A percentile compares a stretch with the other conserved stretches of the same genome.
Evolutionary conservation across 1,284 basidiomycete species (phyloP).

Genomic region (Calocybe gambosa): DNA sequence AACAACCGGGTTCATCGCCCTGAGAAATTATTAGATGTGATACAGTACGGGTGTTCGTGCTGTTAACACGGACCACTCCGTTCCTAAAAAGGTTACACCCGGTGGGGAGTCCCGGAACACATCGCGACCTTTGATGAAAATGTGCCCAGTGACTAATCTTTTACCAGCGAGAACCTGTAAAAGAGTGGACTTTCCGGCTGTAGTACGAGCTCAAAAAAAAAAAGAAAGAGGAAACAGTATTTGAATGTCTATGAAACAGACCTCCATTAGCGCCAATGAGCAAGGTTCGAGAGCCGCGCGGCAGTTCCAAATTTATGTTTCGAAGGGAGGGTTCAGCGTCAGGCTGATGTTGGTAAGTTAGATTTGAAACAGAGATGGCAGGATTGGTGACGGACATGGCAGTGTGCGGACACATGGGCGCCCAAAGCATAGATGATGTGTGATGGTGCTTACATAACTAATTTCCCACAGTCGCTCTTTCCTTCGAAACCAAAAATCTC

Average conservation of each 20-base stretch:
- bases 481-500: constrained; percentile 12
- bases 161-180: constrained; percentile 95
- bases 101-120: constrained; percentile 74
- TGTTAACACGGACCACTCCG: constrained; percentile 68
- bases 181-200: constrained; percentile 93
- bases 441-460: constrained; percentile 13
- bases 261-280: constrained; percentile 92
- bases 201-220: not conserved
- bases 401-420: not conserved
- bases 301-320: constrained; percentile 63
- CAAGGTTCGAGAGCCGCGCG: constrained; percentile 73
- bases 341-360: constrained; percentile 59
- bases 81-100: constrained; percentile 88
- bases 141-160: constrained; percentile 62
- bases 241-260: constrained; percentile 21
- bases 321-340: constrained; percentile 45
- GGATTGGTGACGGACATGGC: constrained; percentile 16
- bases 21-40: constrained; percentile 21
- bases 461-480: constrained; percentile 12
- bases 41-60: not conserved
- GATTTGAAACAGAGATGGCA: constrained; percentile 48
- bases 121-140: constrained; percentile 74
- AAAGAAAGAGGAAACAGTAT: not conserved
- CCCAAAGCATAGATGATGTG: no score
- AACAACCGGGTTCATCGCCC: constrained; percentile 97